phyloP scores from a whole-genome alignment of 169 alveolate genomes.

The Plasmodium chabaudi region DNA sequence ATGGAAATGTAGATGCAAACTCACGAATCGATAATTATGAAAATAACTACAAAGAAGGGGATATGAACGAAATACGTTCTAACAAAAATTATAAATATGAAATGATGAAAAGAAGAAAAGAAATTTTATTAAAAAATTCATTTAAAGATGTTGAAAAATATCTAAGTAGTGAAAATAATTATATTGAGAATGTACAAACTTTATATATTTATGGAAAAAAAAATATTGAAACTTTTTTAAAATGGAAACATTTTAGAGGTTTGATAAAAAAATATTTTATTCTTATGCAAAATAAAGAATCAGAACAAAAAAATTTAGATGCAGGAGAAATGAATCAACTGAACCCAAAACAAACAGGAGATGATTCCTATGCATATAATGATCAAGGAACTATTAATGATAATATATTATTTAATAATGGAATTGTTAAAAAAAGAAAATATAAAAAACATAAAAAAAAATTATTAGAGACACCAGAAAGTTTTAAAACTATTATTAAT shows the following conservation, averaged over 20 bases:
- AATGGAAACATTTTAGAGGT: slow-evolving; percentile 53
- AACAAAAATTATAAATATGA: background rate
- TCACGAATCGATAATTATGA: background rate
- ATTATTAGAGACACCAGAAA: background rate
- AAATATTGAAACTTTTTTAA: slow-evolving; percentile 55
- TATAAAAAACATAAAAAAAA: slow-evolving; percentile 6
- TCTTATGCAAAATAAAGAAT: slow-evolving; percentile 20
- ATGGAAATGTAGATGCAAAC: background rate
- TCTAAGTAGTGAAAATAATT: slow-evolving; percentile 10
- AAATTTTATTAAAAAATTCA: slow-evolving; percentile 8
- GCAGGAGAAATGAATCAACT: background rate
- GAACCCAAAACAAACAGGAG: background rate
- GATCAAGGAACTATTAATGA: background rate
- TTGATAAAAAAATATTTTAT: slow-evolving; percentile 43
- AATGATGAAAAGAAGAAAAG: background rate
- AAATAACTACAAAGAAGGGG: background rate
- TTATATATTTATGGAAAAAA: slow-evolving; percentile 69
- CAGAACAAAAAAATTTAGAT: background rate
- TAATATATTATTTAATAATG: background rate
- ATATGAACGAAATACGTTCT: background rate
- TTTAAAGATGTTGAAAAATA: slow-evolving; percentile 22
- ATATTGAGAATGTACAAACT: slow-evolving; percentile 39
- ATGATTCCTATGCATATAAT: background rate
- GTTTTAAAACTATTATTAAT: slow-evolving; percentile 17
- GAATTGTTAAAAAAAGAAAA: slow-evolving; percentile 34